phyloP scores from a whole-genome alignment of 139 green algal species.

The Closterium sp. region DNA sequence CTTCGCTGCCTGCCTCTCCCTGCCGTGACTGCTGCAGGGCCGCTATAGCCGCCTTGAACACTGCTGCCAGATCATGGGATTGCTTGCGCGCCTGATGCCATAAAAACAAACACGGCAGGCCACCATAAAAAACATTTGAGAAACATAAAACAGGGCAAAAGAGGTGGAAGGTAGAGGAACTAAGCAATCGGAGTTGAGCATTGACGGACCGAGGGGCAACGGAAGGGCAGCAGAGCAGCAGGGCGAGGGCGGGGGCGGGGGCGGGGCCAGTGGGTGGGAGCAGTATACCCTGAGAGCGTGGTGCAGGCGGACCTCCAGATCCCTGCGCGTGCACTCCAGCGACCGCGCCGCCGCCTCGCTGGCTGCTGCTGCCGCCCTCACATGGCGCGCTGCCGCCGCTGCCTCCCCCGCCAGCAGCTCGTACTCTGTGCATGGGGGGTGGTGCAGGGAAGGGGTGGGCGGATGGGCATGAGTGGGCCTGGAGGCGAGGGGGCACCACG shows the following conservation, averaged over 20 bases:
- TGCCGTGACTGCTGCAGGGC: background rate
- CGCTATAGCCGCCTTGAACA: background rate
- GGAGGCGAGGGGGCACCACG: too few relatives aligned
- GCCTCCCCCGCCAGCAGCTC: slow-evolving; percentile 34
- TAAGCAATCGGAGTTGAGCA: background rate
- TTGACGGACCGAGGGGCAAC: too few relatives aligned
- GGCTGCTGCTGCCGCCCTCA: slow-evolving; percentile 23
- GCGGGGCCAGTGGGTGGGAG: background rate
- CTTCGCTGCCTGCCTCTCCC: background rate
- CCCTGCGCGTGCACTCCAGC: slow-evolving; percentile 14
- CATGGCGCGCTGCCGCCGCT: slow-evolving; percentile 18
- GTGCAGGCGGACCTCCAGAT: slow-evolving; percentile 20
- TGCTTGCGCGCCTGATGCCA: background rate
- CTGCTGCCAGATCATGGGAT: background rate
- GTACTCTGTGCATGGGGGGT: slow-evolving; percentile 19
- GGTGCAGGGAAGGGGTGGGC: background rate
- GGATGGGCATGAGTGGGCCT: background rate
- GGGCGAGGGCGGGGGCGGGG: too few relatives aligned
- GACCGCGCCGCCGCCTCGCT: slow-evolving; percentile 23
- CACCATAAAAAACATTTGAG: background rate
- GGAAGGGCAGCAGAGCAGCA: too few relatives aligned
- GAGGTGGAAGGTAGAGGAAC: background rate
- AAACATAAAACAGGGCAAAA: background rate
- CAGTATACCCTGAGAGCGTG: background rate
- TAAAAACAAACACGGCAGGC: background rate